Conservation (phyloP, 2,329 filamentous ascomycete species). For the Coniosporium tulheliwenetii region DNA sequence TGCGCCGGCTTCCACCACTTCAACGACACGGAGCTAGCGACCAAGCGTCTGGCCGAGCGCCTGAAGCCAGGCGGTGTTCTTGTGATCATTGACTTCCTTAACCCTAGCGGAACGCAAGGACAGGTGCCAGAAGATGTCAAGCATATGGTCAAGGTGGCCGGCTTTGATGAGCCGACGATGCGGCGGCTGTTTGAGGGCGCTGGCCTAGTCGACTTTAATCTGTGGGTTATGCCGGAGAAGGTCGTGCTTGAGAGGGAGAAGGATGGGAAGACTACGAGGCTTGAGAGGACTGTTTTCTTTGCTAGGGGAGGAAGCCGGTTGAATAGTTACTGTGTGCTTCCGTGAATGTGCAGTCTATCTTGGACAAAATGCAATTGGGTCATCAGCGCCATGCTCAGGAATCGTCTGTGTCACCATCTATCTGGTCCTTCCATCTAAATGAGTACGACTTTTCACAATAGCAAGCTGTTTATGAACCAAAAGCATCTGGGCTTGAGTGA, state of each 20-base stretch:
- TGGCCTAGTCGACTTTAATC: slow-evolving; percentile 40
- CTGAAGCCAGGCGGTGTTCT: slow-evolving; percentile 51
- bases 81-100: slow-evolving; percentile 52
- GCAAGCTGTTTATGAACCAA: too few relatives aligned
- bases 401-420: too few relatives aligned
- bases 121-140: slow-evolving; percentile 16
- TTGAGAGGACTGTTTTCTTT: slow-evolving; percentile 31
- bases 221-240: slow-evolving; percentile 37
- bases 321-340: background rate
- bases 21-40: slow-evolving; percentile 44
- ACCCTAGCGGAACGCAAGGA: slow-evolving; percentile 24
- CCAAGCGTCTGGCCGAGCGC: slow-evolving; percentile 42
- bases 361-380: too few relatives aligned
- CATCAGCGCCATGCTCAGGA: too few relatives aligned
- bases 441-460: too few relatives aligned
- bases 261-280: slow-evolving; percentile 14
- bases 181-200: slow-evolving; percentile 47
- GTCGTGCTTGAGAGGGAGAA: slow-evolving; percentile 26
- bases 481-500: too few relatives aligned
- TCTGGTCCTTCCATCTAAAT: too few relatives aligned
- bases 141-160: slow-evolving; percentile 47
- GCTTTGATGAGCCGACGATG: slow-evolving; percentile 47
- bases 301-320: slow-evolving; percentile 30
- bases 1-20: slow-evolving; percentile 54
- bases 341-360: too few relatives aligned